Evolutionary conservation across 2,329 filamentous ascomycete genomes (phyloP).

Genomic region (Emmonsiellopsis sp.): DNA sequence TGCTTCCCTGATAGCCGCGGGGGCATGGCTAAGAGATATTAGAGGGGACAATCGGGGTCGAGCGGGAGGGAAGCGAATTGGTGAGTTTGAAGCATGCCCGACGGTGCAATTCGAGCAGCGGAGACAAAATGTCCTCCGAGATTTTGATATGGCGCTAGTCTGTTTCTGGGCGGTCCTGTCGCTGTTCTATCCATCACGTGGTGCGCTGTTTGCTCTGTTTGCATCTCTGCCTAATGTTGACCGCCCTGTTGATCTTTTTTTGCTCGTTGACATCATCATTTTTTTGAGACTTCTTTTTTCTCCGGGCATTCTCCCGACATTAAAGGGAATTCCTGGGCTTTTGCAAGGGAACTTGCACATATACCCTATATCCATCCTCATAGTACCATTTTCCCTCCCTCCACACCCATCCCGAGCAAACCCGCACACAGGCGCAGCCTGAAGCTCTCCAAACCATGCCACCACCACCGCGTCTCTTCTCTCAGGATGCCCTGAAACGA

Average conservation of each 20-base stretch:
- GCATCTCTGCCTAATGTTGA: too few relatives aligned
- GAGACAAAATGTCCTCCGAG: background rate
- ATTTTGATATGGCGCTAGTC: background rate
- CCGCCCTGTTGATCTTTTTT: too few relatives aligned
- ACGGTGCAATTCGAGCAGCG: background rate
- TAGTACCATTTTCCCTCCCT: background rate
- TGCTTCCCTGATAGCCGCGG: conserved; percentile 25
- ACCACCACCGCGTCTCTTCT: background rate
- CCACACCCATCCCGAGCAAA: background rate
- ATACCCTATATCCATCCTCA: background rate
- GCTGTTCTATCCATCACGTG: background rate
- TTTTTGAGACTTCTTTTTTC: too few relatives aligned
- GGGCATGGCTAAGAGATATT: conserved; percentile 20
- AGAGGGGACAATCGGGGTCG: background rate
- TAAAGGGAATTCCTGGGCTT: background rate
- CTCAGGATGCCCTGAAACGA: background rate
- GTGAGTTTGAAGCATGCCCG: background rate
- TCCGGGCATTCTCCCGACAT: too few relatives aligned
- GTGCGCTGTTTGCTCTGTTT: too few relatives aligned
- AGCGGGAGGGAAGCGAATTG: background rate
- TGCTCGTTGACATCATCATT: too few relatives aligned
- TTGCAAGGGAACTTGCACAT: background rate
- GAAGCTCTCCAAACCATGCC: background rate
- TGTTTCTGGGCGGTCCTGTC: background rate
- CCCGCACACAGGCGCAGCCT: background rate